Evolutionary conservation across 169 alveolate species (phyloP).

Genomic region (Plasmodium reichenowi): DNA sequence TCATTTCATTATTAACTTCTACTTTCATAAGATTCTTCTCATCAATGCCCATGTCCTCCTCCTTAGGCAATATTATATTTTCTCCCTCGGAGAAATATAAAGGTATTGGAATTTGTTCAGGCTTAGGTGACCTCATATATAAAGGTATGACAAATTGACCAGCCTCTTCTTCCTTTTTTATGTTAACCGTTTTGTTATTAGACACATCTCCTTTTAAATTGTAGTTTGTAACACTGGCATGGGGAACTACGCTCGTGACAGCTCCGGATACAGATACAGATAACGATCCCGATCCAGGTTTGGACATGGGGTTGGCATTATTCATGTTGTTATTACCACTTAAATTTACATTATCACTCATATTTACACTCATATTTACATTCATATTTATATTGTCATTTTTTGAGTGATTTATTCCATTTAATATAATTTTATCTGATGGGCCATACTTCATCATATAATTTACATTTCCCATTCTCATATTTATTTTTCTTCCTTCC

Average conservation of each 20-base stretch:
- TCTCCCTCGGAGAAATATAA: slow-evolving; percentile 22
- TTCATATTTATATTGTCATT: no score
- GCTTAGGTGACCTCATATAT: slow-evolving; percentile 70
- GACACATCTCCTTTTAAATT: slow-evolving; percentile 7
- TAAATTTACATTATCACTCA: no score
- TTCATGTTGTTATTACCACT: no score
- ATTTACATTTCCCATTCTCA: no score
- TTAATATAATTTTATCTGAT: no score
- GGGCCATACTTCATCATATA: no score
- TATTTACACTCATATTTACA: no score
- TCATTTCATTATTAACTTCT: neutral
- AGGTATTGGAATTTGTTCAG: slow-evolving; percentile 67
- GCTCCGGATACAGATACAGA: no score
- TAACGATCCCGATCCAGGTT: no score
- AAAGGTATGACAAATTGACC: slow-evolving; percentile 38
- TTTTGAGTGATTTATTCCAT: no score
- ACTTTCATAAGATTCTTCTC: neutral
- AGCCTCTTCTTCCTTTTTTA: slow-evolving; percentile 52
- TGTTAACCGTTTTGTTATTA: neutral
- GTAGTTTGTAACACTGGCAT: neutral
- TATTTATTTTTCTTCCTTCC: no score
- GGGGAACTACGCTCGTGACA: neutral
- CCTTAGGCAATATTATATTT: neutral
- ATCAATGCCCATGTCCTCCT: neutral
- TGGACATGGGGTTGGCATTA: no score